These are phyloP conservation scores for Neurospora cerealis DNA, from an alignment of 495 filamentous ascomycete genomes.

Conservation along the genomic window DNA sequence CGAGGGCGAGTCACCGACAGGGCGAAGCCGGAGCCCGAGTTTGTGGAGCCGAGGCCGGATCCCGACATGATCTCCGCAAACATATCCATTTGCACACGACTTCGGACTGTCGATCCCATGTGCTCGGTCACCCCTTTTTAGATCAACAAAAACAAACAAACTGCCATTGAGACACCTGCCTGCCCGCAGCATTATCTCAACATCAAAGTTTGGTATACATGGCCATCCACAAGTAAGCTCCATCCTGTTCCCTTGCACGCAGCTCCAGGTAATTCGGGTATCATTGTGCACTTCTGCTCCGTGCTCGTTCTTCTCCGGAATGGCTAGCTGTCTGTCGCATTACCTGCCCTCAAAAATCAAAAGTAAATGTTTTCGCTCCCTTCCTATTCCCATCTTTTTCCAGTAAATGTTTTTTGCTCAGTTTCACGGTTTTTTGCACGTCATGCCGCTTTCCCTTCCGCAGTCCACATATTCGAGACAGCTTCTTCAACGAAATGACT, in stretches of 20 bases:
- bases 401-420: neutral
- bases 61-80: neutral
- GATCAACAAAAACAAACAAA: neutral
- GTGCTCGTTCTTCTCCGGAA: neutral
- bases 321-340: neutral
- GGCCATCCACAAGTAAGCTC: neutral
- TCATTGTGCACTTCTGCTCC: neutral
- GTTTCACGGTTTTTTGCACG: neutral
- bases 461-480: neutral
- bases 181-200: neutral
- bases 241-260: neutral
- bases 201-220: neutral
- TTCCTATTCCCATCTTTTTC: neutral
- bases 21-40: neutral
- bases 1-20: neutral
- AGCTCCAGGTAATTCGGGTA: neutral
- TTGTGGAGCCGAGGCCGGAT: neutral
- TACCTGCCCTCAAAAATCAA: neutral
- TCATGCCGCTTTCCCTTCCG: neutral
- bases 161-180: neutral
- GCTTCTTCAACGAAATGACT: conserved; percentile 36
- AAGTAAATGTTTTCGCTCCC: neutral
- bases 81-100: neutral
- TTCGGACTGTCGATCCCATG: neutral
- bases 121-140: neutral